Conservation (phyloP, 805 yeast species). For the Saccharomyces mikatae region DNA sequence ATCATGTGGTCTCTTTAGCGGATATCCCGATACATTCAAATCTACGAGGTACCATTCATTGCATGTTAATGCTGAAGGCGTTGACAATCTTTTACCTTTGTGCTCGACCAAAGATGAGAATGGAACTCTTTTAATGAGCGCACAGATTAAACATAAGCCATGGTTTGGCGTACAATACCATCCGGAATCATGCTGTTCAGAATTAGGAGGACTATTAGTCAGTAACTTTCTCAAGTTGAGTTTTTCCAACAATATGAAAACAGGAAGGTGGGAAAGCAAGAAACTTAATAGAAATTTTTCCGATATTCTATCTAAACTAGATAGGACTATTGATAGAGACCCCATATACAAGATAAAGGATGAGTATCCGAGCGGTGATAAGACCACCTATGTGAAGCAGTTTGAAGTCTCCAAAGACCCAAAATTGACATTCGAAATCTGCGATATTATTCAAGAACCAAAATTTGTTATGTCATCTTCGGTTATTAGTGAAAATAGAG, state of each 20-base stretch:
- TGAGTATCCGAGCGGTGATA: background rate
- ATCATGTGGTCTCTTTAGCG: conserved; percentile 34
- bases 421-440: conserved; percentile 38
- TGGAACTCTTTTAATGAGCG: conserved; percentile 68
- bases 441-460: conserved; percentile 36
- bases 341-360: conserved; percentile 12
- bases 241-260: conserved; percentile 15
- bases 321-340: conserved; percentile 20
- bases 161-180: conserved; percentile 95
- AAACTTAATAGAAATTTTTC: conserved; percentile 4
- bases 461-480: conserved; percentile 58
- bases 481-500: conserved; percentile 42
- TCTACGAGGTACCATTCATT: conserved; percentile 89
- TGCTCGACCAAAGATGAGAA: conserved; percentile 48
- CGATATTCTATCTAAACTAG: conserved; percentile 6
- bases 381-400: conserved; percentile 5
- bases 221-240: conserved; percentile 43
- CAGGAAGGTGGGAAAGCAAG: conserved; percentile 12
- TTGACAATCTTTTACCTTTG: conserved; percentile 41
- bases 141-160: conserved; percentile 49
- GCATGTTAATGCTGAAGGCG: conserved; percentile 34
- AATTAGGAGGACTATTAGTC: conserved; percentile 51
- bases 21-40: conserved; percentile 39
- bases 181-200: conserved; percentile 89
- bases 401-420: conserved; percentile 12